Evolutionary conservation across 495 filamentous ascomycete genomes (phyloP).

Genomic region (Platismatia glauca): DNA sequence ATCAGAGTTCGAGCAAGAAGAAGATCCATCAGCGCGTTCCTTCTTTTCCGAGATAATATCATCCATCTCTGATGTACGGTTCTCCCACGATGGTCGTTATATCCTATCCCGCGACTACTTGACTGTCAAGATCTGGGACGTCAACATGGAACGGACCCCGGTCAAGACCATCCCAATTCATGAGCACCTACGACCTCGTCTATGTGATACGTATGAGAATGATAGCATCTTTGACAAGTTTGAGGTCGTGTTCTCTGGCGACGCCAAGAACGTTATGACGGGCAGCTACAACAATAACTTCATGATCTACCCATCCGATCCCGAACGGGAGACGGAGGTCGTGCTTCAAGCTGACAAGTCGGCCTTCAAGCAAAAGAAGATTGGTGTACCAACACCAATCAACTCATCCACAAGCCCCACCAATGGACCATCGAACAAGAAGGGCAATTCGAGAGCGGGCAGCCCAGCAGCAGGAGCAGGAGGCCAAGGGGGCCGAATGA

Average conservation of each 20-base stretch:
- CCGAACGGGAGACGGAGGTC: constrained; percentile 91
- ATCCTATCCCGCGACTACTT: constrained; percentile 96
- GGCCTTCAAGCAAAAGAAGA: constrained; percentile 99
- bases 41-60: constrained; percentile 99
- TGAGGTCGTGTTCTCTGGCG: constrained; percentile 96
- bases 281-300: constrained; percentile 99
- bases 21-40: constrained; percentile 94
- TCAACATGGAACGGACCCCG: constrained; percentile 95
- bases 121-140: constrained; percentile 99
- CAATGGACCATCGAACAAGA: constrained; percentile 64
- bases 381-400: constrained; percentile 95
- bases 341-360: constrained; percentile 97
- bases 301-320: constrained; percentile 98
- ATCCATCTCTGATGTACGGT: constrained; percentile 96
- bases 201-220: constrained; percentile 98
- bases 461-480: constrained; percentile 72
- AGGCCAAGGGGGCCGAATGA: constrained; percentile 85
- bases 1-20: constrained; percentile 95
- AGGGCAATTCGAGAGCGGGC: constrained; percentile 71
- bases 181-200: constrained; percentile 85
- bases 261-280: constrained; percentile 98
- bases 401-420: constrained; percentile 67
- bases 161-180: constrained; percentile 99
- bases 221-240: constrained; percentile 99
- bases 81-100: constrained; percentile 91